Conservation (phyloP, 164 flowering plant species). For the Aristolochia californica region DNA sequence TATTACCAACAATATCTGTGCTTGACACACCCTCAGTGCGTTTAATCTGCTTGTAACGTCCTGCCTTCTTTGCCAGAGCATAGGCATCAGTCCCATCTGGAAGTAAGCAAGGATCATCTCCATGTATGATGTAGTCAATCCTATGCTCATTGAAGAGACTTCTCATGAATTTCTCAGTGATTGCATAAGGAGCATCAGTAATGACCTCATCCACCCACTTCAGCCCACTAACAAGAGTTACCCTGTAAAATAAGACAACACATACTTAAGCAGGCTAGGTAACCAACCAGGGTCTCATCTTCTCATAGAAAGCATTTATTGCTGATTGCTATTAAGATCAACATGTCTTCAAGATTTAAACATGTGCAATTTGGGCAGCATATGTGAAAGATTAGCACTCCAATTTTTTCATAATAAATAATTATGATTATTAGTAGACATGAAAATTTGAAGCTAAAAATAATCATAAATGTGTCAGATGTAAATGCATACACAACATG, state of each 20-base stretch:
- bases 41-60: slow-evolving; percentile 61
- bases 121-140: slow-evolving; percentile 59
- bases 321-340: too few relatives aligned
- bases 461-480: too few relatives aligned
- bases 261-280: not conserved
- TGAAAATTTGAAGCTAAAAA: too few relatives aligned
- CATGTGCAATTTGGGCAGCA: too few relatives aligned
- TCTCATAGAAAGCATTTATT: too few relatives aligned
- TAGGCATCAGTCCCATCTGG: slow-evolving; percentile 66
- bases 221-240: slow-evolving; percentile 71
- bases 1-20: slow-evolving; percentile 66
- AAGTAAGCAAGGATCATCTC: slow-evolving; percentile 64
- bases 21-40: slow-evolving; percentile 68
- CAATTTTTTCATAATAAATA: not conserved
- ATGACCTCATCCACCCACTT: slow-evolving; percentile 91
- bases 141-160: slow-evolving; percentile 59
- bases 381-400: too few relatives aligned
- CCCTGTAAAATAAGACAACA: slow-evolving; percentile 22
- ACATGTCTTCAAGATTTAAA: too few relatives aligned
- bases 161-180: slow-evolving; percentile 68
- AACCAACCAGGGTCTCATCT: not conserved
- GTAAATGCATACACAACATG: not conserved
- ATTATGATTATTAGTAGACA: not conserved
- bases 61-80: slow-evolving; percentile 56
- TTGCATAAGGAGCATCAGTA: slow-evolving; percentile 58